Evolutionary conservation across 192 early-diverging fungal species (phyloP), one percentile per base, ranked within the genome.

Genomic region (Mortierella antarctica): DNA sequence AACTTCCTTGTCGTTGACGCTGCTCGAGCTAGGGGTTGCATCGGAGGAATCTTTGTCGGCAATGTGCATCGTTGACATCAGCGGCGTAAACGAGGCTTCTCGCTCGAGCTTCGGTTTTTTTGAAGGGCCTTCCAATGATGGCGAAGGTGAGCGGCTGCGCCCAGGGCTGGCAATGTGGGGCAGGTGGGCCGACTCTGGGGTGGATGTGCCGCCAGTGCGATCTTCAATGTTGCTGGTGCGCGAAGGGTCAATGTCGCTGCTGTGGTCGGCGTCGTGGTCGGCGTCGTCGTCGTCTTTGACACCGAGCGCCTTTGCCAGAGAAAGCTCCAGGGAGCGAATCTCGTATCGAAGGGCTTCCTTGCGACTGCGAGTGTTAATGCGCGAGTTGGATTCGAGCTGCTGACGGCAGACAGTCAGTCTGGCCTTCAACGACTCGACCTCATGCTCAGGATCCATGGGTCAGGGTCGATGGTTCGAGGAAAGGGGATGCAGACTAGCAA

Each of bases 341-440:
- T 80, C 70, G 2, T 57, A 18, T 18, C 47, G 44, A 7, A 80
- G 60, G 11, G 59, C 60, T 0, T 63, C 65, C 54, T 80, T 80
- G 20, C 77, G 77, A 10, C 47, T 58, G 13, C 46, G 17, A n/a
- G 77, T 80, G 42, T 80, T 80, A 9, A 80, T 45, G 4, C 31
- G 52, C 7, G 77, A 68, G 60, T 68, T 72, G 64, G 57, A n/a
- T 23, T 67, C 52, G 13, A 80, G 70, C 47, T 80, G 77, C 13
- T 67, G 65, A 4, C 62, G 57, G 42, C 77, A 80, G 11, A 80
- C 20, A 53, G 13, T 72, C 12, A 80, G 60, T 18, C 77, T 71
- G 2, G 59, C 48, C 42, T 47, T 66, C 55, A 80, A 44, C 48
- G 23, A 59, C 0, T 80, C 76, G 40, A 80, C 13, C 21, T 57